Evolutionary conservation across 139 green algal species (phyloP).

Genomic region (Pycnococcus provasolii): DNA sequence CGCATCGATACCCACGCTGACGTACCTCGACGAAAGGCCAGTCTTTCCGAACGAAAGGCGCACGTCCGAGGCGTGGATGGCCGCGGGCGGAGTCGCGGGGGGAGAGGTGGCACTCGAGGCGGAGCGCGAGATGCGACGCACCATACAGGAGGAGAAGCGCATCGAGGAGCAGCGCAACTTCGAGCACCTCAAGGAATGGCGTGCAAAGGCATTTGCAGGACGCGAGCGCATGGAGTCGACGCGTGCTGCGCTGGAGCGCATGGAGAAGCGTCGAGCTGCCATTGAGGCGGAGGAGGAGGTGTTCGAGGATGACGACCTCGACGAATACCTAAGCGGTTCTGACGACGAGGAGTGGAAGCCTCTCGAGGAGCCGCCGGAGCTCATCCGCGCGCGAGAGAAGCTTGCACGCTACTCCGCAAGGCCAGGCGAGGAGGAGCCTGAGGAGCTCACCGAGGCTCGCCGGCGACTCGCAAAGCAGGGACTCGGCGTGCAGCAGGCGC

Average conservation of each 20-base stretch:
- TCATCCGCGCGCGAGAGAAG: neutral
- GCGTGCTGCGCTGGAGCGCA: neutral
- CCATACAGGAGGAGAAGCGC: neutral
- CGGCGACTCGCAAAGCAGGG: too few species aligned
- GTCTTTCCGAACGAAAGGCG: neutral
- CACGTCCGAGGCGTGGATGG: neutral
- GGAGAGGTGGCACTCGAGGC: neutral
- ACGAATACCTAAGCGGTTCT: neutral
- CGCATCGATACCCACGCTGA: slow-evolving; percentile 2
- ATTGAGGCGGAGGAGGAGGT: neutral
- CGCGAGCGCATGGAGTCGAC: neutral
- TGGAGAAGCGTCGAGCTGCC: too few species aligned
- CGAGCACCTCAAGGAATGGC: neutral
- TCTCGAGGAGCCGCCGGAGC: neutral
- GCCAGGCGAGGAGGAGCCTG: neutral
- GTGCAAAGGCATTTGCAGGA: too few species aligned
- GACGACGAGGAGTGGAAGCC: too few species aligned
- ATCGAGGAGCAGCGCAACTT: neutral
- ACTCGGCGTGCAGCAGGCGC: too few species aligned
- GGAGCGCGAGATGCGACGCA: neutral
- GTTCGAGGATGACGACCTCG: neutral
- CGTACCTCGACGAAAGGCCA: neutral
- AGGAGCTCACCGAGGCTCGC: neutral
- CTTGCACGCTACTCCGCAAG: neutral
- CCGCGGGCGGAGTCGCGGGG: neutral